phyloP scores from a whole-genome alignment of 192 early-diverging fungal genomes.

The Linnemannia elongata region DNA sequence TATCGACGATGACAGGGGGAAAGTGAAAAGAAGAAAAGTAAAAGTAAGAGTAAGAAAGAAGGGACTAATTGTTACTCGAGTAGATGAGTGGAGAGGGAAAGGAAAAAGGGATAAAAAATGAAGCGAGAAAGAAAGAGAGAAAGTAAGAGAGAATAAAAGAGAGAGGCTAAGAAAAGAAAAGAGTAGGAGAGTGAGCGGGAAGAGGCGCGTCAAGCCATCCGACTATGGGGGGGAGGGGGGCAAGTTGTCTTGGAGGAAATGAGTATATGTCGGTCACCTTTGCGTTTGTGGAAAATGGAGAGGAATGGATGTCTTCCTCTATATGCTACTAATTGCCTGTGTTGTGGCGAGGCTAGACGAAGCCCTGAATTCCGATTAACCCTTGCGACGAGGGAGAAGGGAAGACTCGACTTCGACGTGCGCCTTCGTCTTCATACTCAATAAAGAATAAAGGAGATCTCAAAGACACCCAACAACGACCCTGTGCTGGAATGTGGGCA shows the following conservation, averaged over 20 bases:
- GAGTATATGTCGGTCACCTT: neutral
- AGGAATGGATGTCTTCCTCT: neutral
- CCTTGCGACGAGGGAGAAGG: conserved; percentile 16
- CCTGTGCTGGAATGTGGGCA: conserved; percentile 22
- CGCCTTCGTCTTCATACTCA: no score
- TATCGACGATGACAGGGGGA: neutral
- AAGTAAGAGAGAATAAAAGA: neutral
- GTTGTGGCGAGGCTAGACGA: neutral
- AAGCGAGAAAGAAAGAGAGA: neutral
- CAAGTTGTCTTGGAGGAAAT: neutral
- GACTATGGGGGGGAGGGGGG: neutral
- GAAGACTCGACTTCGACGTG: neutral
- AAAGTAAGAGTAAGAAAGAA: neutral
- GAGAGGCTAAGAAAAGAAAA: neutral
- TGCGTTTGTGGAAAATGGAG: neutral
- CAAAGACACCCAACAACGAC: conserved; percentile 16
- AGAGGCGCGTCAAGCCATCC: neutral
- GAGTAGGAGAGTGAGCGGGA: neutral
- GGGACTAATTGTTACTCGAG: neutral
- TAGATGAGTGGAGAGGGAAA: neutral
- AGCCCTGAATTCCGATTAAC: conserved; percentile 18
- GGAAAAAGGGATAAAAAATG: neutral
- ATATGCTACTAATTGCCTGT: neutral
- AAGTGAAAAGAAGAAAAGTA: neutral
- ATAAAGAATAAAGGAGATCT: neutral